Evolutionary conservation across 2,329 filamentous ascomycete species (phyloP).

Genomic region (Verticillium longisporum): DNA sequence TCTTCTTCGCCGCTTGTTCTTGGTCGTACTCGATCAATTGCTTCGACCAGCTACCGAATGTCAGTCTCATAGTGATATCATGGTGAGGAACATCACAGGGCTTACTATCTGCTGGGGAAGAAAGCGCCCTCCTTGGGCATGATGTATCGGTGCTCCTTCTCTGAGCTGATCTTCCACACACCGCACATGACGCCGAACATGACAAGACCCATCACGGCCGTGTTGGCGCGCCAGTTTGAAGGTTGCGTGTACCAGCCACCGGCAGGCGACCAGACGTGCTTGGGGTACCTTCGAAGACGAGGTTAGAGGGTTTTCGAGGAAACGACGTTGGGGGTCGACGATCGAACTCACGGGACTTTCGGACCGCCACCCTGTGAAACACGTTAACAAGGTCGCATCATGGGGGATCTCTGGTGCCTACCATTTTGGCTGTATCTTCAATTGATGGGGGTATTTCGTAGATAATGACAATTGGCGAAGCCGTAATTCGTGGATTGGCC

Average conservation of each 20-base stretch:
- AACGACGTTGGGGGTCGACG: constrained; percentile 1
- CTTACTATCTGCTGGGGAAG: constrained; percentile 79
- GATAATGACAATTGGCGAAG: constrained; percentile 13
- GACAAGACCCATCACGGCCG: constrained; percentile 63
- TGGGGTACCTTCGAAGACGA: constrained; percentile 67
- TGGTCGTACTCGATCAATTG: constrained; percentile 37
- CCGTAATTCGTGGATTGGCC: neutral
- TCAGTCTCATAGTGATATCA: constrained; percentile 9
- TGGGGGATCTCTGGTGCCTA: constrained; percentile 22
- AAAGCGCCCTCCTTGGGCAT: constrained; percentile 73
- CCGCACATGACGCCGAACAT: constrained; percentile 62
- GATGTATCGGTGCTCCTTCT: constrained; percentile 64
- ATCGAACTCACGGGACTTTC: constrained; percentile 45
- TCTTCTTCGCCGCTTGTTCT: constrained; percentile 28
- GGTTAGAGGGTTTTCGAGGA: constrained; percentile 14
- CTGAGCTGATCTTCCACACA: constrained; percentile 66
- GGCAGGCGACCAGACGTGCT: constrained; percentile 98
- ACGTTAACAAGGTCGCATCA: constrained; percentile 29
- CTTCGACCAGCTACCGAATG: constrained; percentile 34
- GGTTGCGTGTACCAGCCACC: constrained; percentile 98
- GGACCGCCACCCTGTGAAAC: constrained; percentile 65
- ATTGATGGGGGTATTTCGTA: constrained; percentile 19
- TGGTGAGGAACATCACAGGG: constrained; percentile 12
- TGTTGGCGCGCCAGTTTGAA: constrained; percentile 92
- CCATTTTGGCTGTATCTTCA: constrained; percentile 46